These are phyloP conservation scores for Pythium angustatum DNA, from an alignment of 352 stramenopile species.

Conservation along the genomic window DNA sequence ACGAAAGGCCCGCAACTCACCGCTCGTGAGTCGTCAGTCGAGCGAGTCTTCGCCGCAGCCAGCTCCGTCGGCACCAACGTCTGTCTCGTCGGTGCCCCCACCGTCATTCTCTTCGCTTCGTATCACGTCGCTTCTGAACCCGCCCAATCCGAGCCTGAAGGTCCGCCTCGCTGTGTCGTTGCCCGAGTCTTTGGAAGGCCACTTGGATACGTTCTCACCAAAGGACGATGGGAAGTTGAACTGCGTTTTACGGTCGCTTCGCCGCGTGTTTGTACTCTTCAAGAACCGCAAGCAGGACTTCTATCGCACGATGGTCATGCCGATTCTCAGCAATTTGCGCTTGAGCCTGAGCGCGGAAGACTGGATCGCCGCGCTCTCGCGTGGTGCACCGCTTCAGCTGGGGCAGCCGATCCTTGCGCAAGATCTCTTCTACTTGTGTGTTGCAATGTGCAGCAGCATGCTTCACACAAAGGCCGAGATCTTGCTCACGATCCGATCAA, in stretches of 20 bases:
- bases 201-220: conserved; percentile 69
- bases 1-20: conserved; percentile 20
- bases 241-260: conserved; percentile 60
- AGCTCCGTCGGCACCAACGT: neutral
- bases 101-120: conserved; percentile 68
- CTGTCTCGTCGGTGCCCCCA: conserved; percentile 22
- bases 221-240: conserved; percentile 84
- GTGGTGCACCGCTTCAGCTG: conserved; percentile 53
- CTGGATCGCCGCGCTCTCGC: conserved; percentile 49
- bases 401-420: conserved; percentile 66
- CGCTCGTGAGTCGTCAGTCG: conserved; percentile 9
- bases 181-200: conserved; percentile 60
- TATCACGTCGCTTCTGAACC: conserved; percentile 70
- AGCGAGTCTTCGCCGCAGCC: conserved; percentile 18
- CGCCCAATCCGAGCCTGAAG: conserved; percentile 51
- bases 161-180: conserved; percentile 63
- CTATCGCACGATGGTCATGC: conserved; percentile 48
- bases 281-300: conserved; percentile 50
- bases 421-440: conserved; percentile 74
- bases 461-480: conserved; percentile 78
- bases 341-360: conserved; percentile 43
- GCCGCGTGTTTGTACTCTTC: conserved; percentile 60
- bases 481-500: conserved; percentile 70
- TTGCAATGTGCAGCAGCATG: conserved; percentile 80
- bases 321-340: conserved; percentile 52